These are phyloP conservation scores for Pinus albicaulis DNA, from an alignment of 75 land plant species.

Conservation along the genomic window DNA sequence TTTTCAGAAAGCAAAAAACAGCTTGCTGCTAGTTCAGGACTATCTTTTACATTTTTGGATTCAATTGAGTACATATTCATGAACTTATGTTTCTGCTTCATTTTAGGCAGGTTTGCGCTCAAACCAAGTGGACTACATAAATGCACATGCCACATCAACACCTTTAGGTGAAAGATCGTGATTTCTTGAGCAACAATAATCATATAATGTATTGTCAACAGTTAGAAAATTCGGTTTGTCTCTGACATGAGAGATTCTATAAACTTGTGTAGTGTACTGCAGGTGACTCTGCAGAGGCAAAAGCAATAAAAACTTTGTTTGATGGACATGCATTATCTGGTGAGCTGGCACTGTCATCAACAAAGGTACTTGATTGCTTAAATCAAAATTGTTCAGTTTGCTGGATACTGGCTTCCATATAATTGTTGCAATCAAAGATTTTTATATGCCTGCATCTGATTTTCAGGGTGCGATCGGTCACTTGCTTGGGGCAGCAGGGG, in stretches of 20 bases:
- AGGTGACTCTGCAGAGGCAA: slow-evolving; percentile 94
- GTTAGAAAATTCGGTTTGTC: neutral
- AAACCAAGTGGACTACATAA: slow-evolving; percentile 84
- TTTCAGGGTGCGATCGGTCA: slow-evolving; percentile 95
- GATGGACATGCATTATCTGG: slow-evolving; percentile 76
- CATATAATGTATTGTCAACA: neutral
- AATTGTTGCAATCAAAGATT: neutral
- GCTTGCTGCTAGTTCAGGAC: neutral
- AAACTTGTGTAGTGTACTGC: slow-evolving; percentile 2
- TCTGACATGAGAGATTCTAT: neutral
- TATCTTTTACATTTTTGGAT: neutral
- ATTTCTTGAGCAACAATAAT: neutral
- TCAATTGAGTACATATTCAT: neutral
- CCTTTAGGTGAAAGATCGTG: slow-evolving; percentile 59
- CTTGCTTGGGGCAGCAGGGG: slow-evolving; percentile 98
- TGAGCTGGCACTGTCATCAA: slow-evolving; percentile 78
- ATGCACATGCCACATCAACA: slow-evolving; percentile 99
- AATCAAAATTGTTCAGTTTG: too few relatives aligned
- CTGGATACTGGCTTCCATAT: neutral
- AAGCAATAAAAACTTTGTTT: slow-evolving; percentile 81
- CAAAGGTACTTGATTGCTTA: slow-evolving; percentile 64
- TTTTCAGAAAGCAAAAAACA: too few relatives aligned
- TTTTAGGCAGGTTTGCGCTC: slow-evolving; percentile 83
- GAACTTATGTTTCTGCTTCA: neutral
- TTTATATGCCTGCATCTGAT: neutral